phyloP scores from a whole-genome alignment of 139 green algal species.

The Tetradesmus lagerheimii region DNA sequence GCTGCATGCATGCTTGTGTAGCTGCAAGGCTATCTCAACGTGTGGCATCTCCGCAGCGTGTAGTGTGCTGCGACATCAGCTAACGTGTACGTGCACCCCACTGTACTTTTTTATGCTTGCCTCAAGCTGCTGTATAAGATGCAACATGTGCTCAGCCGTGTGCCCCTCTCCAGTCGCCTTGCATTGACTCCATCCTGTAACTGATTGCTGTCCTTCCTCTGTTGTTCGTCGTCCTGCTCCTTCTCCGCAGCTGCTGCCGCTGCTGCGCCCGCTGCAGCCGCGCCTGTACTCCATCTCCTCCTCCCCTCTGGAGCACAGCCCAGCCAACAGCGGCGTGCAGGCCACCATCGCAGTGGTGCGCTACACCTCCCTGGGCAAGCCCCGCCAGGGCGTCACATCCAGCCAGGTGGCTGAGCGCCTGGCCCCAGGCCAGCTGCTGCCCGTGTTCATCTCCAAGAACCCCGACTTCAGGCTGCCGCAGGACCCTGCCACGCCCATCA shows the following conservation, averaged over 20 bases:
- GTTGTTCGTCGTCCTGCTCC: not conserved
- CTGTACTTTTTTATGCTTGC: too few species aligned
- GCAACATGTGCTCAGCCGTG: too few species aligned
- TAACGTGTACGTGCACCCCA: too few species aligned
- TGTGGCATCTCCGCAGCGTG: too few species aligned
- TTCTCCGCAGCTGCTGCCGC: conserved; percentile 50
- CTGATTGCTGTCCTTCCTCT: not conserved
- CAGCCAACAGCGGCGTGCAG: conserved; percentile 20
- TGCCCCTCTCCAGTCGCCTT: not conserved
- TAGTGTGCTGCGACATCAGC: too few species aligned
- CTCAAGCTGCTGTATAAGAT: too few species aligned
- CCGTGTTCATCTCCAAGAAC: conserved; percentile 86
- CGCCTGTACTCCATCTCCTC: conserved; percentile 93
- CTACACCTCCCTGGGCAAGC: conserved; percentile 69
- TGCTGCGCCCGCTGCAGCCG: conserved; percentile 85
- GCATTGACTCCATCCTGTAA: not conserved
- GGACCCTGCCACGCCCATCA: conserved; percentile 75
- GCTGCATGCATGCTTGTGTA: too few species aligned
- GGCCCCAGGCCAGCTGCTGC: conserved; percentile 53
- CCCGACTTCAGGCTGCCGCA: conserved; percentile 89
- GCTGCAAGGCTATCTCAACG: too few species aligned
- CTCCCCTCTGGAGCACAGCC: conserved; percentile 47
- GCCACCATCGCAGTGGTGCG: conserved; percentile 58
- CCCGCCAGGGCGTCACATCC: conserved; percentile 81
- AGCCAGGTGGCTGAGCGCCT: conserved; percentile 60